Percentiles rank a stretch among this genome's conserved stretches.
These are phyloP conservation scores for Penicillium coffeae DNA, from an alignment of 495 filamentous ascomycete genomes.

Conservation along the genomic window DNA sequence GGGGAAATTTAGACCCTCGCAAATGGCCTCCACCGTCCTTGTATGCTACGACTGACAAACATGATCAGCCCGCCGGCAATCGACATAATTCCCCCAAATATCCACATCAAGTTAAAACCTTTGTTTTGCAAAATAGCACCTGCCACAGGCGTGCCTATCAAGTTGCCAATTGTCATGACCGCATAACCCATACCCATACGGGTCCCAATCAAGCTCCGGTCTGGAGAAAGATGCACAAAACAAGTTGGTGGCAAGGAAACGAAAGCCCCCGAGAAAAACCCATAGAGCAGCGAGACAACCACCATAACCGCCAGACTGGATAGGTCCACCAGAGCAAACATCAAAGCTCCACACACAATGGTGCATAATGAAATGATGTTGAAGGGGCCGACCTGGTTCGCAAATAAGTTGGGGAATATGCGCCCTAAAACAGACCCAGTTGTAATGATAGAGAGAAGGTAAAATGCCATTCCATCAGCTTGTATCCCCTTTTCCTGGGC, in stretches of 20 bases:
- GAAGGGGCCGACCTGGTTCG: constrained; percentile 34
- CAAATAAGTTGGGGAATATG: constrained; percentile 31
- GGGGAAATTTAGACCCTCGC: not conserved
- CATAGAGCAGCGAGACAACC: constrained; percentile 21
- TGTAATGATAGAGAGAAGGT: constrained; percentile 42
- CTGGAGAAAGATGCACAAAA: constrained; percentile 13
- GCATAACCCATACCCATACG: constrained; percentile 32
- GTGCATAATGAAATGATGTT: constrained; percentile 29
- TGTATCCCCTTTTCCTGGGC: constrained; percentile 2
- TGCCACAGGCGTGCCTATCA: constrained; percentile 29
- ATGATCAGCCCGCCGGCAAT: not conserved
- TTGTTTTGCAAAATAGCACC: constrained; percentile 35
- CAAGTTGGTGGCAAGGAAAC: constrained; percentile 29
- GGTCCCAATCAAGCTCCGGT: constrained; percentile 26
- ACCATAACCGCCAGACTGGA: constrained; percentile 28
- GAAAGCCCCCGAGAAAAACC: constrained; percentile 24
- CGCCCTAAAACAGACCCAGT: constrained; percentile 38
- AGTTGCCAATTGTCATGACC: constrained; percentile 19
- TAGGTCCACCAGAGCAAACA: constrained; percentile 30
- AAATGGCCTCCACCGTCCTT: not conserved
- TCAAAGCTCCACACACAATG: constrained; percentile 22
- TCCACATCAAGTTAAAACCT: constrained; percentile 13
- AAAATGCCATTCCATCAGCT: constrained; percentile 23
- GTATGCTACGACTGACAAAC: not conserved
- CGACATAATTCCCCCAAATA: constrained; percentile 11